Evolutionary conservation across 129 eudicot genomes (phyloP).

Genomic region (Chrysanthemum seticuspe): DNA sequence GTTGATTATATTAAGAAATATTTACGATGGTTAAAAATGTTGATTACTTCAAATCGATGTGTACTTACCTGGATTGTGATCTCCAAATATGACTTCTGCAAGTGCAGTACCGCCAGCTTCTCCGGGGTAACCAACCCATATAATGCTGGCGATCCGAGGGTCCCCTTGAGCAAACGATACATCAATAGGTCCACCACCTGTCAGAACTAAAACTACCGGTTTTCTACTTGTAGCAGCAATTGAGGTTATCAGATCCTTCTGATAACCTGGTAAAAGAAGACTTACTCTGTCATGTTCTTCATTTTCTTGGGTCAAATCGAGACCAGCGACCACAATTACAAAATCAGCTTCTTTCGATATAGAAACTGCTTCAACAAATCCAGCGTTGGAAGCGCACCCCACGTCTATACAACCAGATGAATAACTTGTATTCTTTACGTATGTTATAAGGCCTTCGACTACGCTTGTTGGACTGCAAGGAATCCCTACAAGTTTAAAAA

Average conservation of each 20-base stretch:
- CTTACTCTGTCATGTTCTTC: conserved; percentile 87
- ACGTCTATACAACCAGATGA: conserved; percentile 71
- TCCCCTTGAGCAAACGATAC: conserved; percentile 72
- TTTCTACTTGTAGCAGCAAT: conserved; percentile 59
- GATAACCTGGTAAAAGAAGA: conserved; percentile 92
- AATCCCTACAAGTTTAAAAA: conserved; percentile 50
- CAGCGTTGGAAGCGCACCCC: conserved; percentile 52
- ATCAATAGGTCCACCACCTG: conserved; percentile 93
- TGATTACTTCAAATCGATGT: too few species aligned
- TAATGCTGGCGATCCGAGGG: conserved; percentile 61
- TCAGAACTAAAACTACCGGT: conserved; percentile 71
- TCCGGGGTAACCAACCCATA: conserved; percentile 98
- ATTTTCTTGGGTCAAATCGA: conserved; percentile 82
- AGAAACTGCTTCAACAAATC: conserved; percentile 57
- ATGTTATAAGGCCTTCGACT: conserved; percentile 52
- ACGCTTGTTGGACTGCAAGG: conserved; percentile 68
- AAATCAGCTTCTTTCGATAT: conserved; percentile 64
- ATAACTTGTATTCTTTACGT: conserved; percentile 43
- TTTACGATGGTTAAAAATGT: neutral
- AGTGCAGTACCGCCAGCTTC: conserved; percentile 87
- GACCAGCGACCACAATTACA: conserved; percentile 75
- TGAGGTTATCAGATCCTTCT: conserved; percentile 50
- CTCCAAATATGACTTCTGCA: conserved; percentile 82
- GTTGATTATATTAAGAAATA: too few species aligned
- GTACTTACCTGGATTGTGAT: conserved; percentile 70